These are phyloP conservation scores for Phytophthora lateralis DNA, from an alignment of 352 stramenopile genomes.

Conservation along the genomic window DNA sequence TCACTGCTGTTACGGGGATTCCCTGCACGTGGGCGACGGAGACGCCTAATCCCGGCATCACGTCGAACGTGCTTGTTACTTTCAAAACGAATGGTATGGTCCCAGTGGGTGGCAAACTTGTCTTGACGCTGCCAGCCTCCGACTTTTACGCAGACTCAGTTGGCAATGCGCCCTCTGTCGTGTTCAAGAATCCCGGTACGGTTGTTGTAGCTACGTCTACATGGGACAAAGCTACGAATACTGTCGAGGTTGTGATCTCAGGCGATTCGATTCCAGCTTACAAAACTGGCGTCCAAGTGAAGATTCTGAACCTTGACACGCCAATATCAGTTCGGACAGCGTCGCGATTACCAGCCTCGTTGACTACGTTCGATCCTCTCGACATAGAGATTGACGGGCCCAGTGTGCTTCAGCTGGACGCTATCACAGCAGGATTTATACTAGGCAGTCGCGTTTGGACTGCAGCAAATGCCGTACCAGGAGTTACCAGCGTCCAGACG, in stretches of 20 bases:
- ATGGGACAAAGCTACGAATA: slow-evolving; percentile 28
- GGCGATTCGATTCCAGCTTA: slow-evolving; percentile 41
- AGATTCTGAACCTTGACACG: slow-evolving; percentile 47
- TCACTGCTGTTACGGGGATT: slow-evolving; percentile 48
- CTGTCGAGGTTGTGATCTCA: slow-evolving; percentile 27
- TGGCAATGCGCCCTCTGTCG: slow-evolving; percentile 24
- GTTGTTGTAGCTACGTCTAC: slow-evolving; percentile 15
- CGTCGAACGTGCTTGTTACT: slow-evolving; percentile 43
- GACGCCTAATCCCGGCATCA: slow-evolving; percentile 53
- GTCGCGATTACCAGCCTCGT: slow-evolving; percentile 19
- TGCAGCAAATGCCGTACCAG: slow-evolving; percentile 42
- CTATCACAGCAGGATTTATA: slow-evolving; percentile 47
- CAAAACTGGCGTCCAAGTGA: slow-evolving; percentile 32
- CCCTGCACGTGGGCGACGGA: slow-evolving; percentile 41
- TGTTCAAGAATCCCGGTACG: slow-evolving; percentile 32
- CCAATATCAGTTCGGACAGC: slow-evolving; percentile 42
- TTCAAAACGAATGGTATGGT: slow-evolving; percentile 57
- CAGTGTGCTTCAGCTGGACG: slow-evolving; percentile 45
- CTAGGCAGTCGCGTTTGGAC: slow-evolving; percentile 57
- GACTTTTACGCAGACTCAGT: slow-evolving; percentile 47
- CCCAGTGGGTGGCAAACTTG: slow-evolving; percentile 43
- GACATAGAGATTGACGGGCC: slow-evolving; percentile 60
- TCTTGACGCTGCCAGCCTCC: slow-evolving; percentile 34
- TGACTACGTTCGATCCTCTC: slow-evolving; percentile 50
- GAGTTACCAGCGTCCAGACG: slow-evolving; percentile 52